Evolutionary conservation across 2,329 filamentous ascomycete genomes (phyloP).

Genomic region (Aureobasidium sp.): DNA sequence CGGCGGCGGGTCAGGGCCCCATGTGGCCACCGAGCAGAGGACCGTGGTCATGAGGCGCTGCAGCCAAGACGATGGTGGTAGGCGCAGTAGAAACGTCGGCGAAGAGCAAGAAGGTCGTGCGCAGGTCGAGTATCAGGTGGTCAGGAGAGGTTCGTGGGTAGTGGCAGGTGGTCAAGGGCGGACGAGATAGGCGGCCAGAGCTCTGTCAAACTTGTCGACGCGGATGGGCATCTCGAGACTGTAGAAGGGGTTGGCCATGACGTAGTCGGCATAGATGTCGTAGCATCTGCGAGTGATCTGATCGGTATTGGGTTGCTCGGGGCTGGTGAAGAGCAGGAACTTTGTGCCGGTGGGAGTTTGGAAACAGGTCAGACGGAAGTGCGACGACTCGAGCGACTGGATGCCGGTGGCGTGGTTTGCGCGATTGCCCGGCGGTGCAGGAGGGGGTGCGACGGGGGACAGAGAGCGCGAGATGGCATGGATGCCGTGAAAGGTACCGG

Average conservation of each 20-base stretch:
- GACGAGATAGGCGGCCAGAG: conserved; percentile 27
- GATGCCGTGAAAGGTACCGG: conserved; percentile 88
- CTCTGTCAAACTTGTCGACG: conserved; percentile 90
- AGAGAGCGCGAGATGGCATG: conserved; percentile 56
- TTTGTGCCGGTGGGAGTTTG: conserved; percentile 90
- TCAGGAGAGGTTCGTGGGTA: not conserved
- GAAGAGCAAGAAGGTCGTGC: not conserved
- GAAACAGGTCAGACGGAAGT: conserved; percentile 94
- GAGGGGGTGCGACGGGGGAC: conserved; percentile 30
- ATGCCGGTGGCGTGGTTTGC: conserved; percentile 59
- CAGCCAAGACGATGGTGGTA: not conserved
- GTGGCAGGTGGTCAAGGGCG: conserved; percentile 20
- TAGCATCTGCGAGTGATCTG: conserved; percentile 77
- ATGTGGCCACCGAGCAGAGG: not conserved
- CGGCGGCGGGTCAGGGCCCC: not conserved
- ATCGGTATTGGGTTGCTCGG: conserved; percentile 79
- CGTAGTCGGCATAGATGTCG: conserved; percentile 90
- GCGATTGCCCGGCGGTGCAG: conserved; percentile 19
- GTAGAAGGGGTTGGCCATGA: conserved; percentile 99
- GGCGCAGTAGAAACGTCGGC: not conserved
- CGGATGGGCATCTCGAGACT: conserved; percentile 94
- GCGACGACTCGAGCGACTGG: conserved; percentile 86
- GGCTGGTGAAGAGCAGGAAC: conserved; percentile 91
- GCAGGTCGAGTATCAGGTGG: not conserved
- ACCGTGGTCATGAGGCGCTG: not conserved